These are phyloP conservation scores for Alternaria triticimaculans DNA, from an alignment of 2,329 filamentous ascomycete genomes.

Conservation along the genomic window DNA sequence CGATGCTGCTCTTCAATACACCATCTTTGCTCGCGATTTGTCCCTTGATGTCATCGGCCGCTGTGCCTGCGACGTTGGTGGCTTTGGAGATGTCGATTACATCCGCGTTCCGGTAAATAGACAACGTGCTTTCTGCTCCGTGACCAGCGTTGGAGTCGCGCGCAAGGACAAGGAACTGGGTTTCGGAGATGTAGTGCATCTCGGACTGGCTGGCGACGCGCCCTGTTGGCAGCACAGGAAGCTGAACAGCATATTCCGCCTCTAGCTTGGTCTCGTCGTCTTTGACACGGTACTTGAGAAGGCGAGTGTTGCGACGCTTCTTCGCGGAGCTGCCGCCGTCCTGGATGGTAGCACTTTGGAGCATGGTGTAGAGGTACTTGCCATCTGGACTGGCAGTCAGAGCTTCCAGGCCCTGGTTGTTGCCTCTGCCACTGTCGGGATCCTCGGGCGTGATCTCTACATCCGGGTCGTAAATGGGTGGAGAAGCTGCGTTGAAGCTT, in stretches of 20 bases:
- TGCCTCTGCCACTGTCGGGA: conserved; percentile 67
- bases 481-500: conserved; percentile 68
- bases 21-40: conserved; percentile 60
- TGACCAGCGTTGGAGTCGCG: conserved; percentile 68
- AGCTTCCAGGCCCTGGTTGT: conserved; percentile 80
- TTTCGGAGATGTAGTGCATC: conserved; percentile 67
- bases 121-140: conserved; percentile 60
- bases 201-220: conserved; percentile 71
- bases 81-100: conserved; percentile 69
- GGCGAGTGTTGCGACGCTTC: conserved; percentile 63
- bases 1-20: conserved; percentile 61
- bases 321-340: conserved; percentile 62
- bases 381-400: conserved; percentile 69
- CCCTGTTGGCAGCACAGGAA: conserved; percentile 65
- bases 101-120: conserved; percentile 72
- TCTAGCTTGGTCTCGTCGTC: conserved; percentile 55
- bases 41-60: conserved; percentile 47
- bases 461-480: conserved; percentile 65
- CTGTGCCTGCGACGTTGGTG: conserved; percentile 64
- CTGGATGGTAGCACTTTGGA: conserved; percentile 66
- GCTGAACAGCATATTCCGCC: conserved; percentile 70
- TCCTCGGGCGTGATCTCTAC: conserved; percentile 60
- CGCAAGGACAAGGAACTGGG: conserved; percentile 71
- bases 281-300: conserved; percentile 70
- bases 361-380: conserved; percentile 67